Evolutionary conservation across 768 basidiomycete species (phyloP), one percentile per base, ranked within the genome.

Genomic region (Hebeloma cylindrosporum): DNA sequence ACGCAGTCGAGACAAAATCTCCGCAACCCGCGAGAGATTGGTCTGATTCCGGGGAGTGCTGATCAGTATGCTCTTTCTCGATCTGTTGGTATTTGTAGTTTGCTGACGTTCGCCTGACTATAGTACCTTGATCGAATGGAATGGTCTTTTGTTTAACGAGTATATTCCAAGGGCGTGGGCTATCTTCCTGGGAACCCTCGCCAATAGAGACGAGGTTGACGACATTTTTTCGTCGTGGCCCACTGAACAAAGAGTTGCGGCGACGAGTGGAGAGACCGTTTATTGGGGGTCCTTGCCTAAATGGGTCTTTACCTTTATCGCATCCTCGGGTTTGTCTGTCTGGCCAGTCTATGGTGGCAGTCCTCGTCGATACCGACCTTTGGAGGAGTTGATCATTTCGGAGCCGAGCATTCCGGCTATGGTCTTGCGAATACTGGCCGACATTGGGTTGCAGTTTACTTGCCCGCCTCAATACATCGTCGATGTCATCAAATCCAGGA

Each of bases 71-170:
- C 61, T 2, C 0, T 25, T n/a, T 18, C 43, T 29, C 13, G 5
- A 31, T 34, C n/a, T 34, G 14, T 7, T 2, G 41, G 5, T 37
- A 20, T 18, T n/a, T 38, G 7, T 27, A 13, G 8, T 41, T 16
- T 32, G 4, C 28, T 51, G 18, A 51, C 10, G 14, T 18, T 1
- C 5, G 9, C 33, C 16, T 30, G n/a, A n/a, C n/a, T 39, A 20
- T 43, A 79, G 78, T 22, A 57, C 73, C 5, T 57, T 73, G 6
- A 62, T 74, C 1, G 66, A 68, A 51, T 79, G 78, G 78, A 79
- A 79, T 46, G 57, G 52, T 10, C 52, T 73, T 5, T 52, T 79
- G 0, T 78, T 78, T 43, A 59, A 71, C 6, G 50, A 56, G 2
- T 73, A 71, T 45, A 68, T 78, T n/a, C 76, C 78, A 0, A 50